Evolutionary conservation across 2,329 filamentous ascomycete genomes (phyloP).

Genomic region (Bipolaris bicolor): DNA sequence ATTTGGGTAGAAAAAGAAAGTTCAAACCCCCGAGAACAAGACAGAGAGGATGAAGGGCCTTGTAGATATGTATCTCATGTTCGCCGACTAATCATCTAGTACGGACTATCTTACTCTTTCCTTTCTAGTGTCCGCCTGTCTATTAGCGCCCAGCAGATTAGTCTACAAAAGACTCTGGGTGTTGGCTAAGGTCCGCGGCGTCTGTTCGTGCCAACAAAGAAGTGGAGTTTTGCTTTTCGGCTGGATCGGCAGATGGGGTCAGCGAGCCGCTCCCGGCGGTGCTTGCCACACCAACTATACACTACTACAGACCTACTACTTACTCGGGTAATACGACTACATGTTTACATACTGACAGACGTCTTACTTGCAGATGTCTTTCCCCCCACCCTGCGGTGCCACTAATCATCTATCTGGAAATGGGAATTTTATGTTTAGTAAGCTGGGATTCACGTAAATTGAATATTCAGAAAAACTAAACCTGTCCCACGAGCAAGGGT

Average conservation of each 20-base stretch:
- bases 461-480: neutral
- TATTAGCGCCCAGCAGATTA: constrained; percentile 5
- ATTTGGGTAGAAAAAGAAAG: constrained; percentile 7
- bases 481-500: neutral
- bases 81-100: constrained; percentile 1
- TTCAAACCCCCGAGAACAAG: constrained; percentile 1
- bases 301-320: neutral
- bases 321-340: neutral
- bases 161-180: neutral
- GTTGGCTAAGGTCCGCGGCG: neutral
- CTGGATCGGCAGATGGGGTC: constrained; percentile 1
- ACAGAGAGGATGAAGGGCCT: constrained; percentile 6
- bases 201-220: constrained; percentile 4
- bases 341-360: neutral
- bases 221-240: constrained; percentile 13
- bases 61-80: constrained; percentile 10
- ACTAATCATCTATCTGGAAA: neutral
- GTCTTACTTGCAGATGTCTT: neutral
- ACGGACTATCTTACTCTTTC: neutral
- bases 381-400: neutral
- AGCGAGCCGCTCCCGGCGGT: constrained; percentile 8
- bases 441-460: neutral
- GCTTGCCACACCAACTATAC: constrained; percentile 3
- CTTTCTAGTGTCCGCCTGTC: neutral
- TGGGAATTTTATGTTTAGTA: neutral